These are phyloP conservation scores for Entomortierella beljakovae DNA, from an alignment of 192 early-diverging fungal genomes.

Conservation along the genomic window DNA sequence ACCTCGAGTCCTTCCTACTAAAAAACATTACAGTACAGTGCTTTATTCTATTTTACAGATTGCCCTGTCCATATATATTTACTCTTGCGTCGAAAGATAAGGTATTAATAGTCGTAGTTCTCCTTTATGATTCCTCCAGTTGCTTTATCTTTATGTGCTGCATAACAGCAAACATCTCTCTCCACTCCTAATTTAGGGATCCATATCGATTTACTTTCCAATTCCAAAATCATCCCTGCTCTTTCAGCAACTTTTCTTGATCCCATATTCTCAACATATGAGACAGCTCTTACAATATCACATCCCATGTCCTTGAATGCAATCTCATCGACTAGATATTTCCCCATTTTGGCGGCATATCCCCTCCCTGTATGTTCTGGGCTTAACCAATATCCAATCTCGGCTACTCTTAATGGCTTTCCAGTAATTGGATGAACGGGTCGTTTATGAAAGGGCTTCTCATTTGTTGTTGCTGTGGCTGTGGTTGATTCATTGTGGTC, in stretches of 20 bases:
- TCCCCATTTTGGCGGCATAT: constrained; percentile 14
- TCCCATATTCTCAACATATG: constrained; percentile 15
- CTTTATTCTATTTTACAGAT: too few species aligned
- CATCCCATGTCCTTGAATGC: constrained; percentile 27
- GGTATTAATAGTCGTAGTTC: constrained; percentile 40
- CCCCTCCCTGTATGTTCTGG: constrained; percentile 32
- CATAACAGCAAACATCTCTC: constrained; percentile 28
- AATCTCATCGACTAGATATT: constrained; percentile 32
- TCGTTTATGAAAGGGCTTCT: neutral
- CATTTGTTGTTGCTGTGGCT: too few species aligned
- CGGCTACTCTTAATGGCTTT: constrained; percentile 11
- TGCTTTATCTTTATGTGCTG: constrained; percentile 14
- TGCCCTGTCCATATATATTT: too few species aligned
- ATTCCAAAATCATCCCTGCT: constrained; percentile 23
- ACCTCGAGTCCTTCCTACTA: too few species aligned
- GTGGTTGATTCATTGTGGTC: too few species aligned
- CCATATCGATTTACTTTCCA: constrained; percentile 16
- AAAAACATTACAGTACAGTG: too few species aligned
- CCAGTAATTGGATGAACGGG: constrained; percentile 12
- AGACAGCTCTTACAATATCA: constrained; percentile 35
- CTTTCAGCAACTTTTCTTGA: constrained; percentile 28
- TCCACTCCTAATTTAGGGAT: constrained; percentile 22
- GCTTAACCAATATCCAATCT: constrained; percentile 44
- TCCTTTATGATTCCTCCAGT: constrained; percentile 23
- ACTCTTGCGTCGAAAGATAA: too few species aligned